Base-by-base conservation (phyloP, 768 basidiomycete species). In the Dacryopinax primogenitus region DNA sequence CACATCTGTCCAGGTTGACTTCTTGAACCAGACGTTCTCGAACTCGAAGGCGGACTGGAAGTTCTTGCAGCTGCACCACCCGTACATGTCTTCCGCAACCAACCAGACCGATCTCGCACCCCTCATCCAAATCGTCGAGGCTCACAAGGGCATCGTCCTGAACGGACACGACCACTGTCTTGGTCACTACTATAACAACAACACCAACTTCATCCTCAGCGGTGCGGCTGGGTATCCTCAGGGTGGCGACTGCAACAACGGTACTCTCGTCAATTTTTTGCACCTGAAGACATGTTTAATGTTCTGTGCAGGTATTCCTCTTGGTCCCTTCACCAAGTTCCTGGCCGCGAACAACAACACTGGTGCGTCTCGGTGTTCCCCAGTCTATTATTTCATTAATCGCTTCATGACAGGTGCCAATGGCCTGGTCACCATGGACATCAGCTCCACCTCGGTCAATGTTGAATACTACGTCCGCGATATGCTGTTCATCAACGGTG, bases 1-100 rank as follows among this genome's bases (percentile, higher is more conserved):
- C 41, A 44, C 41, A 3, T 44, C 41, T 23, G 41, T 44, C 7
- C 41, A 44, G 41, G 18, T 44, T 23, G 41, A 44, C 41, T 44
- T 44, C 41, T 23, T 44, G 6, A 44, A 44, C 41, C 16, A 15
- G 18, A 44, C 41, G 18, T 44, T 44, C 23, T 6, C 7, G 18
- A 44, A 44, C 41, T 44, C 41, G 18, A 44, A 44, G 41, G 41
- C 41, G 41, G 41, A 44, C 41, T 44, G 41, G 41, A 44, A 44
- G 41, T 44, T 44, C 41, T 23, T 44, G 41, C 41, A 44, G 41
- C 41, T 44, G 41, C 41, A 44, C 23, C 41, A 44, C 41, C 41
- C 41, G 7, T 44, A 44, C 23, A 44, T 44, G 41, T 44, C 41
- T 23, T 44, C 41, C 7, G 4, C 41, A 6, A 44, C 41, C 7